Evolutionary conservation across 768 basidiomycete species (phyloP), one percentile per base, ranked within the genome.

Genomic region (Termitomyces sp.): DNA sequence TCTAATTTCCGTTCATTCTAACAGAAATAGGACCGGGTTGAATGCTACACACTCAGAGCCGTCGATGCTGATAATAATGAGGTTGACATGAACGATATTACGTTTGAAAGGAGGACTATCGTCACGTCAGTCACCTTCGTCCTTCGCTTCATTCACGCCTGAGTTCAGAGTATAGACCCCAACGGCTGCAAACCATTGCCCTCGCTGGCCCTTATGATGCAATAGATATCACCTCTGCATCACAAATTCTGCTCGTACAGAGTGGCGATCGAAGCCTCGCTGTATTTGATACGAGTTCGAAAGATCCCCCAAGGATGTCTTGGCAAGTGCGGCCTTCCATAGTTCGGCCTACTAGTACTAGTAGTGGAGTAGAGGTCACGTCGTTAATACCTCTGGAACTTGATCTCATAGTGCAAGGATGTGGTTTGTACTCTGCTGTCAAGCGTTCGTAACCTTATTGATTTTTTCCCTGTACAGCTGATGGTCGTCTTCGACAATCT

Each of bases 381-480:
- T 73, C 75, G 1, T 67, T 81, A 10, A 72, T 87, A 34, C 85
- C 88, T 5, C 68, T 93, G 8, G 86, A 86, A 49, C 71, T 84
- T 0, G 82, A 86, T 40, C 58, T 72, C 0, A 75, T 94, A 31
- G 65, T 93, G 38, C 73, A 87, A 50, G 93, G 92, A 45, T 85
- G 80, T 64, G 80, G 91, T 91, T 64, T 38, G 83, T 71, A 4
- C 54, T 25, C 20, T 59, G 29, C 3, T 51, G 10, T 55, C 20
- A 17, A 29, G 25, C 38, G 3, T 43, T 34, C 6, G 42, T 20
- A 25, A 36, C 60, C 25, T 64, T 66, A 10, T 37, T 62, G 32
- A 57, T 46, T 37, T 29, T 48, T 48, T 5, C 1, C 55, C 53
- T 60, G 5, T 43, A 14, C 20, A 87, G 86, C 78, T 42, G 84